A percentile compares a stretch with the other conserved stretches of the same genome.
Conservation (phyloP, 345 rosid genomes). For the Capsella bursapastoris region DNA sequence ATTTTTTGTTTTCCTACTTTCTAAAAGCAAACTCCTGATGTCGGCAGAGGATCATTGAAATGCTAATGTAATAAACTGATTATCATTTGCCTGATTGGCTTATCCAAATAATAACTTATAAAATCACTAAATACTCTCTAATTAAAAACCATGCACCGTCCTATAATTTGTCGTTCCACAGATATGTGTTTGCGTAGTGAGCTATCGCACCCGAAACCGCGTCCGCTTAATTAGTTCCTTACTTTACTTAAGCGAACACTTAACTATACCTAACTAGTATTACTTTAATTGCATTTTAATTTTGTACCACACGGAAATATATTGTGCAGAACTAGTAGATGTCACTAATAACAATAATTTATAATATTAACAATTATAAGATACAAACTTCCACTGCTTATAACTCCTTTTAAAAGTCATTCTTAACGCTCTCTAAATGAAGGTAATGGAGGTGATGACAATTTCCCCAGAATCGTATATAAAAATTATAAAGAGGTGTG, state of each 20-base stretch:
- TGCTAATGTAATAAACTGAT: slow-evolving; percentile 18
- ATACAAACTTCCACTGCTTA: slow-evolving; percentile 6
- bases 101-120: neutral
- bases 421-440: neutral
- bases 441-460: slow-evolving; percentile 5
- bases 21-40: slow-evolving; percentile 22
- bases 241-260: slow-evolving; percentile 14
- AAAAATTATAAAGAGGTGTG: slow-evolving; percentile 14
- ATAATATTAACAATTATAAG: slow-evolving; percentile 3
- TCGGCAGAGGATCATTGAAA: slow-evolving; percentile 31
- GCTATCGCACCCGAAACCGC: slow-evolving; percentile 43
- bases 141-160: slow-evolving; percentile 20
- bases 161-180: slow-evolving; percentile 24
- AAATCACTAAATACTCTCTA: slow-evolving; percentile 23
- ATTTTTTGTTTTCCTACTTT: neutral
- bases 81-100: slow-evolving; percentile 23
- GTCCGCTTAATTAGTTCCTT: slow-evolving; percentile 29
- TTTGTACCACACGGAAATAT: slow-evolving; percentile 24
- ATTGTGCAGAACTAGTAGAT: slow-evolving; percentile 32
- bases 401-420: neutral
- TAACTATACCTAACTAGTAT: slow-evolving; percentile 29
- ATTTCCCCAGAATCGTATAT: neutral
- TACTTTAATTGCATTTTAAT: neutral
- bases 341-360: slow-evolving; percentile 33
- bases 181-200: slow-evolving; percentile 40